Evolutionary conservation across 169 alveolate species (phyloP).

Genomic region (Perkinsus chesapeaki): DNA sequence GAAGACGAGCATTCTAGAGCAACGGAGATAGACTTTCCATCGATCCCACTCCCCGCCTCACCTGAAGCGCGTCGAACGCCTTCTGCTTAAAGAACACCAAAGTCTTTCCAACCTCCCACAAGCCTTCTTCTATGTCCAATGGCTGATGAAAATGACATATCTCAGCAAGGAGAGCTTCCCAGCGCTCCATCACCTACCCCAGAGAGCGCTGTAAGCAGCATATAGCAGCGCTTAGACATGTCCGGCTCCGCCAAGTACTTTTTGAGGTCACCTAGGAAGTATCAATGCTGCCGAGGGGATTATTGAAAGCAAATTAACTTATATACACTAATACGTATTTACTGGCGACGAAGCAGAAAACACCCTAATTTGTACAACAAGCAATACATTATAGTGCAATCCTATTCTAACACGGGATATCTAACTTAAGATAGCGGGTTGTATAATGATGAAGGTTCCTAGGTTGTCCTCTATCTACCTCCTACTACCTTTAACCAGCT

Average conservation of each 20-base stretch:
- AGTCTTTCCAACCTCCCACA: constrained; percentile 39
- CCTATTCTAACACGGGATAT: constrained; percentile 1
- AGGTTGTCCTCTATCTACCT: not conserved
- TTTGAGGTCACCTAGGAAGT: not conserved
- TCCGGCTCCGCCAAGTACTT: not conserved
- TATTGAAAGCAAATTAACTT: not conserved
- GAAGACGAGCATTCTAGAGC: constrained; percentile 6
- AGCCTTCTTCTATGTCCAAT: not conserved
- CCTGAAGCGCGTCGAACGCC: not conserved
- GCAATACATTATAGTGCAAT: not conserved
- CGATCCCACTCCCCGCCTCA: not conserved
- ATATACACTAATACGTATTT: not conserved
- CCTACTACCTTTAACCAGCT: constrained; percentile 37
- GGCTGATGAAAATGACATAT: not conserved
- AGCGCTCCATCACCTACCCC: not conserved
- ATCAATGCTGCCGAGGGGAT: not conserved
- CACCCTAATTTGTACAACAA: not conserved
- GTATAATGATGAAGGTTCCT: not conserved
- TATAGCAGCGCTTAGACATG: not conserved
- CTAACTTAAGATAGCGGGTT: not conserved
- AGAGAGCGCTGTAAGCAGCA: not conserved
- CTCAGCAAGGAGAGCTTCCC: not conserved
- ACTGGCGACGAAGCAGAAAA: not conserved
- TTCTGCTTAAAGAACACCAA: constrained; percentile 27
- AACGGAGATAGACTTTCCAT: not conserved